Percentiles rank a stretch among this genome's conserved stretches.
These are phyloP conservation scores for Backusella tarrabulga DNA, from an alignment of 192 early-diverging fungal species.

Conservation along the genomic window DNA sequence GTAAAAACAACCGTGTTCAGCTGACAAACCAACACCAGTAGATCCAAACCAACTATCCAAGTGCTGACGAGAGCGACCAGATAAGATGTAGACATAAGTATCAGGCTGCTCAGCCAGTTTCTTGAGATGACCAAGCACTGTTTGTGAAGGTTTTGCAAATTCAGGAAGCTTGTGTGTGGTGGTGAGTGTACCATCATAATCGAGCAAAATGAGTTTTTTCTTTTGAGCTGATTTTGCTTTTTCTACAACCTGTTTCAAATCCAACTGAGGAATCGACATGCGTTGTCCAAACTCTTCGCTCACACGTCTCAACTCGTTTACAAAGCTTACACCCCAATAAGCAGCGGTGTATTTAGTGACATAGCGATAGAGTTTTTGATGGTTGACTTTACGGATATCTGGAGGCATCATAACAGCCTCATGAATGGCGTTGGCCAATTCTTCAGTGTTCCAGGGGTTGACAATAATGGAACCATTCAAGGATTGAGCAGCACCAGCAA, in stretches of 20 bases:
- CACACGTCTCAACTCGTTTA: slow-evolving; percentile 79
- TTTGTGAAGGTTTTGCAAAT: slow-evolving; percentile 84
- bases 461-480: slow-evolving; percentile 96
- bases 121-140: slow-evolving; percentile 68
- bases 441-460: slow-evolving; percentile 99
- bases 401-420: slow-evolving; percentile 93
- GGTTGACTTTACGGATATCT: slow-evolving; percentile 74
- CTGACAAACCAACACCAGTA: slow-evolving; percentile 86
- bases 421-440: slow-evolving; percentile 84
- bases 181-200: slow-evolving; percentile 97
- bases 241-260: slow-evolving; percentile 47
- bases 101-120: slow-evolving; percentile 71
- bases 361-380: slow-evolving; percentile 91
- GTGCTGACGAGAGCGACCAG: slow-evolving; percentile 86
- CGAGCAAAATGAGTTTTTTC: slow-evolving; percentile 84
- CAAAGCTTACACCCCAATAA: slow-evolving; percentile 96
- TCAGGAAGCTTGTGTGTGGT: slow-evolving; percentile 85
- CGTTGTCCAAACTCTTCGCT: slow-evolving; percentile 64
- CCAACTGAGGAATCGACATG: slow-evolving; percentile 61
- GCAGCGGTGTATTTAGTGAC: slow-evolving; percentile 97
- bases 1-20: slow-evolving; percentile 99
- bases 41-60: slow-evolving; percentile 92
- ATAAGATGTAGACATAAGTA: slow-evolving; percentile 94
- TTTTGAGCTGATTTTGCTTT: slow-evolving; percentile 56
- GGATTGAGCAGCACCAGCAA: slow-evolving; percentile 98